phyloP scores from a whole-genome alignment of 1,139 yeast genomes.

The Hansenula sp. region DNA sequence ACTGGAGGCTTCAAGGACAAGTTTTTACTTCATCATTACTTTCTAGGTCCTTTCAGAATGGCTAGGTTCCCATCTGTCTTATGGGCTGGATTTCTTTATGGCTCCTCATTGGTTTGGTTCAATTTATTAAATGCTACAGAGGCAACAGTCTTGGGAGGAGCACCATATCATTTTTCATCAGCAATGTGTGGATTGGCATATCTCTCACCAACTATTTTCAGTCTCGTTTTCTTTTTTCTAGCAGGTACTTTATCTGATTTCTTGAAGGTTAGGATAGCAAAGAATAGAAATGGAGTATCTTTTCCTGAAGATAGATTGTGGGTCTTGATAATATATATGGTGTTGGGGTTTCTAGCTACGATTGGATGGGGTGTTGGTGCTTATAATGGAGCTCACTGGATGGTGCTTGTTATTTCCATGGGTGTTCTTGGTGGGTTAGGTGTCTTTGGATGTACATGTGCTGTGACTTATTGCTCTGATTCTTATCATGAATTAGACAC shows the following conservation, averaged over 20 bases:
- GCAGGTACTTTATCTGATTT: slow-evolving; percentile 36
- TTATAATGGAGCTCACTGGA: slow-evolving; percentile 41
- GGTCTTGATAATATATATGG: slow-evolving; percentile 29
- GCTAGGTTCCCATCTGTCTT: slow-evolving; percentile 50
- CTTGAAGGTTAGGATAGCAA: slow-evolving; percentile 32
- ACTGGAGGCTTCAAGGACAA: slow-evolving; percentile 28
- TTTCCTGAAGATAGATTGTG: slow-evolving; percentile 39
- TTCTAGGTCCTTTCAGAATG: slow-evolving; percentile 37
- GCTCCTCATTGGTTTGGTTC: slow-evolving; percentile 56
- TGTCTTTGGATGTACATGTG: slow-evolving; percentile 45
- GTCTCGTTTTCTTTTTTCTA: slow-evolving; percentile 28
- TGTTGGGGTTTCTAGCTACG: slow-evolving; percentile 33
- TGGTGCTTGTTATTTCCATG: slow-evolving; percentile 48
- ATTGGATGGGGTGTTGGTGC: slow-evolving; percentile 42
- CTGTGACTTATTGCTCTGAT: slow-evolving; percentile 52
- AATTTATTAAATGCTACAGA: slow-evolving; percentile 45
- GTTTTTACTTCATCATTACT: slow-evolving; percentile 28
- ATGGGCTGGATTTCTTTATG: slow-evolving; percentile 62
- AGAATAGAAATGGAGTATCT: slow-evolving; percentile 32
- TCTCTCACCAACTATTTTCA: slow-evolving; percentile 34
- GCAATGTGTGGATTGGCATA: slow-evolving; percentile 39
- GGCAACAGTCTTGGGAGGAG: slow-evolving; percentile 34
- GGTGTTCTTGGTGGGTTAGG: slow-evolving; percentile 47
- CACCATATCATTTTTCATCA: slow-evolving; percentile 38
- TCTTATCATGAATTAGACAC: slow-evolving; percentile 49